A percentile compares a stretch with the other conserved stretches of the same genome.
These are phyloP conservation scores for Phytophthora pluvialis DNA, from an alignment of 352 stramenopile genomes.

Conservation along the genomic window DNA sequence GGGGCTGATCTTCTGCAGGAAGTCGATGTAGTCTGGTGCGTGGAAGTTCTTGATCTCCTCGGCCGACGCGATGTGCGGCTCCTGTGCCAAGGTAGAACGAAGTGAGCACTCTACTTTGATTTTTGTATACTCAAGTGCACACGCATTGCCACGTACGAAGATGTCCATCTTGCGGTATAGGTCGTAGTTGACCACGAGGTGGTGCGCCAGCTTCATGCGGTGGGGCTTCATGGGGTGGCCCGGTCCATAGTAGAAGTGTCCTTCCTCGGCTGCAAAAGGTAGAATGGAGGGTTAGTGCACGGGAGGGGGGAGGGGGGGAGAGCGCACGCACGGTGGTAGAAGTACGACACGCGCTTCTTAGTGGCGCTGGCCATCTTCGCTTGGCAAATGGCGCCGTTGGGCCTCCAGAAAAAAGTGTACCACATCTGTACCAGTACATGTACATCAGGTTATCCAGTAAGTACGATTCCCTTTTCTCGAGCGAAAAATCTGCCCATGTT, in stretches of 20 bases:
- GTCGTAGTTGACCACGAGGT: constrained; percentile 98
- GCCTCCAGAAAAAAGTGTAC: background rate
- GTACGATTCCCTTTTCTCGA: too few relatives aligned
- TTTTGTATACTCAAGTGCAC: constrained; percentile 1
- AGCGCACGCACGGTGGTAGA: constrained; percentile 79
- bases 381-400: constrained; percentile 16
- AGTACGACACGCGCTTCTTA: constrained; percentile 88
- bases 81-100: constrained; percentile 37
- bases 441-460: background rate
- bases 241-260: constrained; percentile 97
- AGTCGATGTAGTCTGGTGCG: constrained; percentile 98
- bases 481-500: too few relatives aligned
- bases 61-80: constrained; percentile 79
- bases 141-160: constrained; percentile 77
- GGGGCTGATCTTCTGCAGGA: constrained; percentile 95
- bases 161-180: constrained; percentile 99
- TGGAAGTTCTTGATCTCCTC: constrained; percentile 98
- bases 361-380: constrained; percentile 43
- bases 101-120: background rate
- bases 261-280: constrained; percentile 88
- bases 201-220: constrained; percentile 97
- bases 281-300: constrained; percentile 2
- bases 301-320: background rate
- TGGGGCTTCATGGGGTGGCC: constrained; percentile 98
- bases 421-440: background rate